Base-by-base conservation (phyloP, 2,329 filamentous ascomycete species). In the Shiraia sp. region DNA sequence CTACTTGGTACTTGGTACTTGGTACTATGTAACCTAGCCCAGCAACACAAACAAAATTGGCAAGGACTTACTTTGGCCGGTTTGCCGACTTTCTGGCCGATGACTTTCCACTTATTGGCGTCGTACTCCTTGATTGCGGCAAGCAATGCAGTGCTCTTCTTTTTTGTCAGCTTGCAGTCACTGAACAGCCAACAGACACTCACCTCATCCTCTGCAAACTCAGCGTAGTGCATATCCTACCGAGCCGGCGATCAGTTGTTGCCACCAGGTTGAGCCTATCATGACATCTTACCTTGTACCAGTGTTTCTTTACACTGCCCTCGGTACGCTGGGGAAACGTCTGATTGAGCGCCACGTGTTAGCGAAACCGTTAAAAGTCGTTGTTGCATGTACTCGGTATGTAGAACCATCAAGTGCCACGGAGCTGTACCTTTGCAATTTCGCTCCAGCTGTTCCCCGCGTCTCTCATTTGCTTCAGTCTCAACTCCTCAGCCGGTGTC, bases 61-160 rank as follows among this genome's bases (percentile, higher is more conserved):
- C n/a, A n/a, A n/a, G 36, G 44, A 47, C 73, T 50, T 69, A 90
- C 87, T 84, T 99, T 99, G 57, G 93, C 93, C 34, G 93, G 93
- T 74, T 99, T 99, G 63, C 91, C 90, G 58, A 99, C 90, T 72
- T 97, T 97, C 69, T 89, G 86, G 25, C 93, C 93, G 65, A 97
- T 97, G 17, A 86, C 84, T 74, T 97, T 97, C 93, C 93, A 99
- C 70, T 97, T 97, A 71, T 95, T 96, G 66, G 90, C 87, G 69
- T 99, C 93, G 73, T 97, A 97, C 68, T 99, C 93, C 73, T 96
- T 96, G 74, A 99, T 99, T 22, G 93, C 93, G 53, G 88, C 90
- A 55, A 95, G 81, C 45, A 99, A 75, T 26, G 88, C 87, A 59
- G 85, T 80, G 64, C 84, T 90, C 82, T 89, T 78, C 60, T 59